These are phyloP conservation scores for Dissophora ornata DNA, from an alignment of 192 early-diverging fungal species.

Conservation along the genomic window DNA sequence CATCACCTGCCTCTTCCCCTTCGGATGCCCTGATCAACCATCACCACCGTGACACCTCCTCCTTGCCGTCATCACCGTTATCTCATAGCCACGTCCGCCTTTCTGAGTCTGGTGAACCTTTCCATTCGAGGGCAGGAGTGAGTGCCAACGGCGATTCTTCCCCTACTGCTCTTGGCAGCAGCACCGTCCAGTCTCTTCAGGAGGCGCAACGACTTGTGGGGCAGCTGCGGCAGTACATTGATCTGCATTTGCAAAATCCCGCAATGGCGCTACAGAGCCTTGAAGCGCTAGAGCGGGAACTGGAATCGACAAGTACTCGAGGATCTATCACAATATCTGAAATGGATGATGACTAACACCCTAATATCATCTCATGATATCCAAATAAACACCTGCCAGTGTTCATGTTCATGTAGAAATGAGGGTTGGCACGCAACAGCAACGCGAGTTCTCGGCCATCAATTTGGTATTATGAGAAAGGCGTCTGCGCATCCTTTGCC, in stretches of 20 bases:
- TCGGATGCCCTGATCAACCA: neutral
- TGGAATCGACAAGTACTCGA: slow-evolving; percentile 13
- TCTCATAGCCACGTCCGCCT: neutral
- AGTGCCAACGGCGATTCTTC: no score
- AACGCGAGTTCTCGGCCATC: no score
- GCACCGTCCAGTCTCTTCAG: slow-evolving; percentile 7
- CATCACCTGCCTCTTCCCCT: neutral
- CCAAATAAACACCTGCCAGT: no score
- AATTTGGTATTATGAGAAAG: no score
- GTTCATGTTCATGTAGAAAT: no score
- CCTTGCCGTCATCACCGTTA: neutral
- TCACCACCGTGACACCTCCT: neutral
- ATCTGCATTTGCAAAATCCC: neutral
- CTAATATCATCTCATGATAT: no score
- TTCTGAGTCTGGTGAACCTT: no score
- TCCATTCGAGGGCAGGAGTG: no score
- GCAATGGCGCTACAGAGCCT: slow-evolving; percentile 18
- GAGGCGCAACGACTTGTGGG: slow-evolving; percentile 18
- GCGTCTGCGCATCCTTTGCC: no score
- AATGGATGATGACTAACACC: neutral
- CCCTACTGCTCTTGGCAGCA: no score
- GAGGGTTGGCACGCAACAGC: no score
- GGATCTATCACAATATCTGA: slow-evolving; percentile 15
- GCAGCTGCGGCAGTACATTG: slow-evolving; percentile 20
- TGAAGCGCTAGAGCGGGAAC: slow-evolving; percentile 14